phyloP scores from a whole-genome alignment of 2,329 filamentous ascomycete genomes.

The Botrytis byssoidea region DNA sequence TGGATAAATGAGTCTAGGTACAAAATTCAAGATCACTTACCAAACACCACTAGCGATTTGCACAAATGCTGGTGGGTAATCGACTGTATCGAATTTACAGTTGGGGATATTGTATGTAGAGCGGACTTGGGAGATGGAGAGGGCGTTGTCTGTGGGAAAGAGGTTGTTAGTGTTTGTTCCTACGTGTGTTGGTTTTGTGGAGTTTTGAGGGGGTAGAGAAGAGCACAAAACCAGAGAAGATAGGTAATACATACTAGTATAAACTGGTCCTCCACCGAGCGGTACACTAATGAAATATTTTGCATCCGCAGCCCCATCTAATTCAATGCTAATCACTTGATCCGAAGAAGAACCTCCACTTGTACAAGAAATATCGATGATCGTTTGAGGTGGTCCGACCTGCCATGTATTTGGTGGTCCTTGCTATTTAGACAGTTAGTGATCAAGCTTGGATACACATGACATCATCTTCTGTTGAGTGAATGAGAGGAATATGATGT shows the following conservation, averaged over 20 bases:
- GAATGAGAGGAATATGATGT: background rate
- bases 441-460: background rate
- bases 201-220: background rate
- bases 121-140: constrained; percentile 32
- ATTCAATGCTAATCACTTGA: constrained; percentile 29
- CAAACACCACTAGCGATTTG: constrained; percentile 25
- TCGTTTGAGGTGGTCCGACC: constrained; percentile 34
- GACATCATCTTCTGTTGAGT: background rate
- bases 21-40: background rate
- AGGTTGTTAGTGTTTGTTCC: background rate
- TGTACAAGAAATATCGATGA: constrained; percentile 30
- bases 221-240: background rate
- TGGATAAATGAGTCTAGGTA: background rate
- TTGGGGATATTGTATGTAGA: constrained; percentile 25
- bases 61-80: constrained; percentile 26
- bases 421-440: background rate
- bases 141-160: constrained; percentile 28
- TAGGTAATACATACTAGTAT: constrained; percentile 26
- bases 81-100: constrained; percentile 30
- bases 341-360: background rate
- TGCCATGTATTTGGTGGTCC: constrained; percentile 30
- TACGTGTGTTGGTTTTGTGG: too few relatives aligned
- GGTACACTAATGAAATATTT: constrained; percentile 31
- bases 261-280: constrained; percentile 28
- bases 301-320: constrained; percentile 33